Evolutionary conservation across 305 asterid genomes (phyloP), one percentile per base, ranked within the genome.

Genomic region (Fraxinus baroniana): DNA sequence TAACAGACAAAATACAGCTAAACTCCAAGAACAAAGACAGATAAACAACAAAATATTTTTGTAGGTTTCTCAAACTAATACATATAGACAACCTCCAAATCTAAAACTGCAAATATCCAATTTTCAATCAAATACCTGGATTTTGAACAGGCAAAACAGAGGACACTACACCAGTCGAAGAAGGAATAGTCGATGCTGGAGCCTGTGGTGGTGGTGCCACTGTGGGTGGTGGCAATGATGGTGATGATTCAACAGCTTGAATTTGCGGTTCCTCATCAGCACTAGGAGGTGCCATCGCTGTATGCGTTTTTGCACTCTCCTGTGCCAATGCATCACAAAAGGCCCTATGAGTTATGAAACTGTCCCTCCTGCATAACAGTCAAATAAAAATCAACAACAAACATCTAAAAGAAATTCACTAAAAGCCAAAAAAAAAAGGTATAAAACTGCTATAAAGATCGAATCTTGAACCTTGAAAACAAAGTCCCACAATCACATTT

Each of bases 331-430:
- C 92, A 88, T 91, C 97, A 84, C 97, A 92, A 79, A 92, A 92
- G 7, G 97, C 97, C 83, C 95, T 91, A 80, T 92, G 97, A 20
- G 97, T 91, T 77, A 90, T 90, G 84, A 92, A 92, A 86, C 95
- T 92, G 86, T 92, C 97, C 90, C 95, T 85, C 92, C 92, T 89
- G 78, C 76, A 85, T n/a, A 76, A 84, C 82, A 75, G 85, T 73
- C 82, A 71, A 44, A 78, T 17, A 52, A 9, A 75, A 68, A 76
- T 36, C 49, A 44, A 73, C 30, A 24, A n/a, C 71, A 75, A 28
- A 28, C 32, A 22, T 13, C 39, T 30, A 28, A 80, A 74, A 62
- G 20, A 78, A 85, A 64, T 49, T 49, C 10, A 12, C 20, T 2
- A 28, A 17, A 28, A 30, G 15, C 46, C 44, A 37, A 7, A 13